Base-by-base conservation (phyloP, 2,329 filamentous ascomycete species). In the Pestalotiopsis sp. region DNA sequence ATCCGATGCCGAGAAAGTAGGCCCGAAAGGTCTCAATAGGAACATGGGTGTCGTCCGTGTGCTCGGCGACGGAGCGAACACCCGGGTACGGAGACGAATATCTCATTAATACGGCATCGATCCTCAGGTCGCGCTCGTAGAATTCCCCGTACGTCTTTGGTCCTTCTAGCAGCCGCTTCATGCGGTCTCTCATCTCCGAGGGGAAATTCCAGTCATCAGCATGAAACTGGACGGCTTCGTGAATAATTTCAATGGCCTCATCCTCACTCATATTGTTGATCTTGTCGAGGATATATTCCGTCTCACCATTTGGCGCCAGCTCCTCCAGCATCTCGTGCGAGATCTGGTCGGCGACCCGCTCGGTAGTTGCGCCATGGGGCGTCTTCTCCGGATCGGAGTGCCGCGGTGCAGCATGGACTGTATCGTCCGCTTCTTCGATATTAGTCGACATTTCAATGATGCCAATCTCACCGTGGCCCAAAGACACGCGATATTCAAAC, bases 141-240 rank as follows among this genome's bases (percentile, higher is more conserved):
- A 77, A 78, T 7, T 81, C 78, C 5, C 81, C 82, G 69, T 83
- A 84, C 0, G 71, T 63, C 69, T 84, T 82, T 1, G 75, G 77
- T 0, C 81, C 82, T 12, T 76, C 70, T 1, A 84, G 71, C 1
- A 83, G 75, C n/a, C 72, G 73, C 66, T 74, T 71, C 80, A 84
- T 82, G 20, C 80, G 80, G n/a, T 77, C 77, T 27, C 81, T 75
- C 81, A 83, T 84, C 4, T 81, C 80, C 2, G 77, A 72, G 0
- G 82, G 82, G 52, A 84, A 84, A 71, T 83, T 83, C 80, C 81
- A 83, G 72, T 84, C 82, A 66, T 84, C 82, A 25, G 75, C 73
- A 69, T 83, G 81, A 71, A 83, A 83, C 20, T 76, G 73, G 64
- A 81, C 71, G 0, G 78, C 75, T 70, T 83, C 81, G 2, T 73